Evolutionary conservation across 371 early-diverging fungal species (phyloP).

Genomic region (Apophysomyces trapeziformis): DNA sequence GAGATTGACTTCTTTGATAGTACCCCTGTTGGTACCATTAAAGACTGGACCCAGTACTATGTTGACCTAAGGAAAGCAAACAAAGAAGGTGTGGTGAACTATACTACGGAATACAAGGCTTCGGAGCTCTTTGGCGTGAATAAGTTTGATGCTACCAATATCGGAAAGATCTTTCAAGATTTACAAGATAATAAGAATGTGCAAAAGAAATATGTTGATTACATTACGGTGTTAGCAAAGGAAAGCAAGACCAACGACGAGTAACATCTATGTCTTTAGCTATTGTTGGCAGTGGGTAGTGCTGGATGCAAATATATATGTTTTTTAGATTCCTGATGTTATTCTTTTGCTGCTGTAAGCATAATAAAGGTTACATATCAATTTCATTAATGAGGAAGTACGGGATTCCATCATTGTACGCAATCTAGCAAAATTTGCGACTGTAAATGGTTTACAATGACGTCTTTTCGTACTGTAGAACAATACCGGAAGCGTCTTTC

Average conservation of each 20-base stretch:
- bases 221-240: conserved; percentile 7
- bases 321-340: no score
- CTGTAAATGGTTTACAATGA: no score
- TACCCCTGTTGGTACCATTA: conserved; percentile 31
- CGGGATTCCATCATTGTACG: no score
- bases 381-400: no score
- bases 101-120: conserved; percentile 52
- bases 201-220: background rate
- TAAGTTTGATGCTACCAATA: conserved; percentile 23
- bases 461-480: no score
- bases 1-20: background rate
- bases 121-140: conserved; percentile 42
- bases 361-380: no score
- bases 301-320: no score
- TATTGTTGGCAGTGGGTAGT: no score
- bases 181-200: conserved; percentile 2
- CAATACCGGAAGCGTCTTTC: no score
- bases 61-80: conserved; percentile 50
- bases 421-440: no score
- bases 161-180: background rate
- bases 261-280: background rate
- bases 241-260: background rate
- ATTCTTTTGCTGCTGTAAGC: no score
- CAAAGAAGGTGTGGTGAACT: conserved; percentile 27
- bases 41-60: conserved; percentile 61